phyloP scores from a whole-genome alignment of 2,329 filamentous ascomycete species.

The Thelonectria blattea region DNA sequence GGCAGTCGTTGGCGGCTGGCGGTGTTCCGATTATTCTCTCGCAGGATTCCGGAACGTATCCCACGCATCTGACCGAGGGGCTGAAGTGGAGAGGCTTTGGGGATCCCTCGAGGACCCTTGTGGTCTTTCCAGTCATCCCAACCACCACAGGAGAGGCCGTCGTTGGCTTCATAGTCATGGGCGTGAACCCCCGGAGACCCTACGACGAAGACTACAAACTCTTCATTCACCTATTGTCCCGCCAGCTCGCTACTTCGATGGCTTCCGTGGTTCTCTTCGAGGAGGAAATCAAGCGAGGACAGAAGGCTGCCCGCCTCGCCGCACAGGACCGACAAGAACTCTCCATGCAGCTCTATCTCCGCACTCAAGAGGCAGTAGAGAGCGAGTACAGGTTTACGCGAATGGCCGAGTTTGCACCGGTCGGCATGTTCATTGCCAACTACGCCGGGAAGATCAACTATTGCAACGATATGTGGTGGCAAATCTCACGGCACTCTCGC shows the following conservation, averaged over 20 bases:
- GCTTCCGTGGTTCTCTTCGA: constrained; percentile 84
- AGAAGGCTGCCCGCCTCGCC: constrained; percentile 75
- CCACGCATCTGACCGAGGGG: constrained; percentile 67
- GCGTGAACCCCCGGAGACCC: constrained; percentile 77
- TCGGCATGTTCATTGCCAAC: constrained; percentile 86
- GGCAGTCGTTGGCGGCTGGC: constrained; percentile 72
- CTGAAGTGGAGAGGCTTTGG: constrained; percentile 74
- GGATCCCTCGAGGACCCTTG: constrained; percentile 71
- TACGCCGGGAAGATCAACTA: constrained; percentile 74
- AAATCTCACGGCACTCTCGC: constrained; percentile 71
- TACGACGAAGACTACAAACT: constrained; percentile 83
- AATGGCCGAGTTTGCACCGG: constrained; percentile 84
- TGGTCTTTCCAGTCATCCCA: constrained; percentile 80
- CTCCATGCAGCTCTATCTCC: constrained; percentile 73
- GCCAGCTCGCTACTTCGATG: constrained; percentile 79
- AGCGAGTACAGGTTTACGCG: constrained; percentile 81
- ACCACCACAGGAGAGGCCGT: constrained; percentile 73
- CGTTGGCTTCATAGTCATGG: constrained; percentile 79
- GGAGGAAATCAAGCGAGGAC: constrained; percentile 78
- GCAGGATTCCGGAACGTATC: constrained; percentile 69
- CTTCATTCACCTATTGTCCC: constrained; percentile 75
- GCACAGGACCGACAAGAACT: constrained; percentile 79
- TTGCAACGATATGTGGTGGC: constrained; percentile 81
- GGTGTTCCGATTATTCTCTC: constrained; percentile 72
- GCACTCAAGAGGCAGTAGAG: constrained; percentile 66